A percentile compares a stretch with the other conserved stretches of the same genome.
Evolutionary conservation across 108 stramenopile species (phyloP).

Genomic region (Mediolabrus comicus): DNA sequence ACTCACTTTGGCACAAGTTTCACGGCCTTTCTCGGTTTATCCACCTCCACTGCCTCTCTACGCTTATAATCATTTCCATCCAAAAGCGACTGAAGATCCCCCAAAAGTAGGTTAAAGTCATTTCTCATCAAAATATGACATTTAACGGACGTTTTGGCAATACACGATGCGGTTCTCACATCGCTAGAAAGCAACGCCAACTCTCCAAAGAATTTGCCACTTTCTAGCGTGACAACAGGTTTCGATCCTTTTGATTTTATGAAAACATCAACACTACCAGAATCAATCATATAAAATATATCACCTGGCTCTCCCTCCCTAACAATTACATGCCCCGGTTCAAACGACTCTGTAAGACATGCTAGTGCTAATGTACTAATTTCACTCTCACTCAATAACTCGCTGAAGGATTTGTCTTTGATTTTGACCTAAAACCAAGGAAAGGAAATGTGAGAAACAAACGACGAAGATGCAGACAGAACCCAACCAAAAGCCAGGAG

Average conservation of each 20-base stretch:
- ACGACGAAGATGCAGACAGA: slow-evolving; percentile 57
- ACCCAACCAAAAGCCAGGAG: slow-evolving; percentile 50
- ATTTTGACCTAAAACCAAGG: slow-evolving; percentile 47
- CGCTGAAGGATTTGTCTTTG: slow-evolving; percentile 41
- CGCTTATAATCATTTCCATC: slow-evolving; percentile 6
- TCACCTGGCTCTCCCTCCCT: slow-evolving; percentile 53
- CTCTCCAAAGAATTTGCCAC: slow-evolving; percentile 52
- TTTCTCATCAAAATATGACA: slow-evolving; percentile 55
- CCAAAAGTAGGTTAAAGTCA: slow-evolving; percentile 63
- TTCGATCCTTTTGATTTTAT: slow-evolving; percentile 23
- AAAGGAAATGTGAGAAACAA: slow-evolving; percentile 42
- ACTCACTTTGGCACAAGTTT: slow-evolving; percentile 5
- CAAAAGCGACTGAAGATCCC: slow-evolving; percentile 60
- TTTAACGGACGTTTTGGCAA: slow-evolving; percentile 41
- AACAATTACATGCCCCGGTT: slow-evolving; percentile 35
- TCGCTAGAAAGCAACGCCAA: slow-evolving; percentile 41
- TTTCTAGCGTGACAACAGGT: slow-evolving; percentile 33
- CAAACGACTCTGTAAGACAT: slow-evolving; percentile 21
- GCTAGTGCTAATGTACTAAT: slow-evolving; percentile 36
- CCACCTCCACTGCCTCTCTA: slow-evolving; percentile 6
- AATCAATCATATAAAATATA: slow-evolving; percentile 57
- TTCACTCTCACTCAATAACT: slow-evolving; percentile 39
- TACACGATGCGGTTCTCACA: slow-evolving; percentile 44
- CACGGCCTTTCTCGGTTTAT: slow-evolving; percentile 1
- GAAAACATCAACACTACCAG: slow-evolving; percentile 41